These are phyloP conservation scores for Starmerella khaoyaiensis DNA, from an alignment of 805 yeast species.

Conservation along the genomic window DNA sequence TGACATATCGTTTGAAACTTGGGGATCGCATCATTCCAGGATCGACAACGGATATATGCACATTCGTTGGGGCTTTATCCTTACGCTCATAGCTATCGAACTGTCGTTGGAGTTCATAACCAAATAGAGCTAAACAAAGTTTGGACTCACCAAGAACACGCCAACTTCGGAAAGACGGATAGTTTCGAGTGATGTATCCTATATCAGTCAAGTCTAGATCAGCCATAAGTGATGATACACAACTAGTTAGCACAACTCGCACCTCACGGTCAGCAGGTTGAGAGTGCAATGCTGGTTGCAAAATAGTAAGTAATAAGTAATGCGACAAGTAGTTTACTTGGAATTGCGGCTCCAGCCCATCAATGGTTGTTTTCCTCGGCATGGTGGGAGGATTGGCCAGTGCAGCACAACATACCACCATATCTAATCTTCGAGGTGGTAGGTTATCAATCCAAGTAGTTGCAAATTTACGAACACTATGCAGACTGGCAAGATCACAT, in stretches of 20 bases:
- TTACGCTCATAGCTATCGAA: constrained; percentile 47
- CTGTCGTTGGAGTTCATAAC: constrained; percentile 62
- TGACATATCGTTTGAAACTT: constrained; percentile 71
- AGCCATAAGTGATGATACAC: constrained; percentile 67
- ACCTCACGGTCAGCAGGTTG: constrained; percentile 96
- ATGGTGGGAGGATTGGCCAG: constrained; percentile 60
- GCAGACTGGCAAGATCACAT: constrained; percentile 63
- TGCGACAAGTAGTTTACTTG: constrained; percentile 74
- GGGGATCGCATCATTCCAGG: constrained; percentile 91
- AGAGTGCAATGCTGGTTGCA: constrained; percentile 70
- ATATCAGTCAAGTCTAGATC: constrained; percentile 49
- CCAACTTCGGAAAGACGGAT: constrained; percentile 56
- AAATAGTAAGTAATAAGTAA: constrained; percentile 62
- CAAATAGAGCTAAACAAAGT: constrained; percentile 59
- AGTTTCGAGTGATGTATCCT: constrained; percentile 39
- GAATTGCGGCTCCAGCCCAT: constrained; percentile 78
- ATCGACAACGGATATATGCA: constrained; percentile 62
- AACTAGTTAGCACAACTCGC: constrained; percentile 62
- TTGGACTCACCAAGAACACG: constrained; percentile 72
- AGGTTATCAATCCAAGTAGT: constrained; percentile 85
- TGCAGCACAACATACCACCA: constrained; percentile 77
- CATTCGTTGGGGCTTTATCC: constrained; percentile 54
- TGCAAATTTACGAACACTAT: constrained; percentile 76
- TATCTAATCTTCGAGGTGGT: constrained; percentile 86
- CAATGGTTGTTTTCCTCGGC: constrained; percentile 51